Base-by-base conservation (phyloP, 805 yeast genomes). In the Martiniozyma abietophila region DNA sequence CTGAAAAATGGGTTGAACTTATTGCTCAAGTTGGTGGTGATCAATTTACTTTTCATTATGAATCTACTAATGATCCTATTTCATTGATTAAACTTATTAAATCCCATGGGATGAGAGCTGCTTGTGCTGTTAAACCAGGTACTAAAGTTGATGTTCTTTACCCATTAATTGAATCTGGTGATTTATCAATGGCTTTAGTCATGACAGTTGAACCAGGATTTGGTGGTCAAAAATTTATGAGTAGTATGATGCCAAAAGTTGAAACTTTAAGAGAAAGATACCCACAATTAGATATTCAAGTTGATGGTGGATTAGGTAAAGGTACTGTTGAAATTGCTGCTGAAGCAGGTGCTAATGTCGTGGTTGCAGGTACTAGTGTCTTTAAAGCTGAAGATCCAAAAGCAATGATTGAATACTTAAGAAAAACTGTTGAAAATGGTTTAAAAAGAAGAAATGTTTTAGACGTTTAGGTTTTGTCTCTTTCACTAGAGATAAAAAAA, bases 181-280 rank as follows among this genome's bases (percentile, higher is more conserved):
- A 72, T 37, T 66, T 89, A 46, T 97, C 92, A 57, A 84, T 89
- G 96, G 88, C 84, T n/a, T 67, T 92, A 39, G 80, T 92, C 27
- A 92, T 89, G 97, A 92, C 98, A 3, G 97, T 92, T 23, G 98
- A 92, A 62, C 98, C 98, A 10, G 98, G 98, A 1, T 89, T 92
- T 56, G 98, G 98, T 16, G 98, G 98, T 29, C 98, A 92, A 62
- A 81, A 80, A 58, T 92, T 92, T 66, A 86, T 84, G 96, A 64
- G 75, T 14, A 83, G 76, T 39, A 88, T 89, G 96, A 88, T 92
- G 97, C 85, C 94, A 42, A 89, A 89, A 61, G 97, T 89, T 31
- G 79, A 74, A 47, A 66, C 64, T 20, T 66, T 92, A 48, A 76
- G 98, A 59, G 59, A 55, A 25, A 70, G 67, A 49, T 85, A 68